Base-by-base conservation (phyloP, 768 basidiomycete genomes). In the Vishniacozyma victoriae region DNA sequence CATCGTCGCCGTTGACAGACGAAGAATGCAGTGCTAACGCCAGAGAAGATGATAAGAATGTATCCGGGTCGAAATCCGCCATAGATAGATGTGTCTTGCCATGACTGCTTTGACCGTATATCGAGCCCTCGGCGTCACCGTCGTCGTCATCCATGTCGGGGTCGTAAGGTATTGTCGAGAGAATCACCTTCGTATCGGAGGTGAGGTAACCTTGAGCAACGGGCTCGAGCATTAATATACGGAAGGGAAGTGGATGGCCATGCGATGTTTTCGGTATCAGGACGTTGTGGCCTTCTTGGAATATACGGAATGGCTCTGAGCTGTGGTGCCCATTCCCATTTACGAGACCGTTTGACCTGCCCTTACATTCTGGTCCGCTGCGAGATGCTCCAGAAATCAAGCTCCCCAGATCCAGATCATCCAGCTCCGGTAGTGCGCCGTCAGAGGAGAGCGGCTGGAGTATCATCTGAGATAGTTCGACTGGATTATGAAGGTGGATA, bases 191-290 rank as follows among this genome's bases (percentile, higher is more conserved):
- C 0, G 87, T 87, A 16, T 55, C 76, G 24, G 69, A 69, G 27
- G 74, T 63, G 13, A 78, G 75, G 53, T 76, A 72, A 24, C 89
- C 89, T 73, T 90, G 87, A n/a, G 76, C 72, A 19, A 83, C 81
- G 9, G 89, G 87, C 50, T 84, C 79, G 3, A 80, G 56, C 75
- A 86, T 77, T 44, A 80, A 77, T 22, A 86, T 66, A 36, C 73
- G 75, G 51, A 56, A 74, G 27, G 29, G 9, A 33, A 9, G n/a
- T 9, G 29, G n/a, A n/a, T n/a, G 29, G 9, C 9, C 9, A n/a
- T n/a, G 9, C 29, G n/a, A 33, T 33, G 29, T 9, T 9, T 33
- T 33, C 9, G 9, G 29, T 33, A 33, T 33, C n/a, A n/a, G n/a
- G 29, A 33, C n/a, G 9, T 33, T 35, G 4, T 48, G 51, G 33